Evolutionary conservation across 805 yeast genomes (phyloP).

Genomic region (Brettanomyces custersianus): DNA sequence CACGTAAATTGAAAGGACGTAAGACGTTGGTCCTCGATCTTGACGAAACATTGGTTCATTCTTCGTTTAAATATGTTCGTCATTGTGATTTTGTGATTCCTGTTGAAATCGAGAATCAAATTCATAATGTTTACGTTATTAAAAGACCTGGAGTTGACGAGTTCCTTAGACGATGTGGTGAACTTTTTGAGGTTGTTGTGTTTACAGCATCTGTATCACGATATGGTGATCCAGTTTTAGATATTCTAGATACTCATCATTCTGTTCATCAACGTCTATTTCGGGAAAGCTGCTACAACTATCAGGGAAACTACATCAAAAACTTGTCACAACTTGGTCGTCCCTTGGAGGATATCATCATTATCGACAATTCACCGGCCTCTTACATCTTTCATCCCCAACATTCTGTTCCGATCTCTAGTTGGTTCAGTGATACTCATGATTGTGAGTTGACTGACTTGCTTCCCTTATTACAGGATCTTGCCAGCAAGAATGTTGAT

Average conservation of each 20-base stretch:
- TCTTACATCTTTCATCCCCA: conserved; percentile 97
- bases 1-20: conserved; percentile 41
- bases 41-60: conserved; percentile 95
- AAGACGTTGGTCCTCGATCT: conserved; percentile 88
- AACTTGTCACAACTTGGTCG: conserved; percentile 91
- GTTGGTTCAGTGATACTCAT: conserved; percentile 98
- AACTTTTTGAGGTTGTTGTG: conserved; percentile 87
- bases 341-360: conserved; percentile 76
- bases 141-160: conserved; percentile 98
- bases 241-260: conserved; percentile 69
- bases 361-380: conserved; percentile 95
- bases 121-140: conserved; percentile 91
- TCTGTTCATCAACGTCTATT: conserved; percentile 85
- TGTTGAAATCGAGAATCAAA: conserved; percentile 88
- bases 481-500: conserved; percentile 61
- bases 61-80: conserved; percentile 83
- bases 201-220: conserved; percentile 94
- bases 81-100: conserved; percentile 96
- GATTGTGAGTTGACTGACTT: conserved; percentile 92
- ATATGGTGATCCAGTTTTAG: conserved; percentile 92
- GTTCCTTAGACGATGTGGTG: conserved; percentile 73
- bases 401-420: conserved; percentile 92
- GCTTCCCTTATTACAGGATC: conserved; percentile 82
- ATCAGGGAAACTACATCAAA: conserved; percentile 91
- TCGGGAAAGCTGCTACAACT: conserved; percentile 88